Conservation (phyloP, 2,329 filamentous ascomycete genomes). For the Xylariales sp. region DNA sequence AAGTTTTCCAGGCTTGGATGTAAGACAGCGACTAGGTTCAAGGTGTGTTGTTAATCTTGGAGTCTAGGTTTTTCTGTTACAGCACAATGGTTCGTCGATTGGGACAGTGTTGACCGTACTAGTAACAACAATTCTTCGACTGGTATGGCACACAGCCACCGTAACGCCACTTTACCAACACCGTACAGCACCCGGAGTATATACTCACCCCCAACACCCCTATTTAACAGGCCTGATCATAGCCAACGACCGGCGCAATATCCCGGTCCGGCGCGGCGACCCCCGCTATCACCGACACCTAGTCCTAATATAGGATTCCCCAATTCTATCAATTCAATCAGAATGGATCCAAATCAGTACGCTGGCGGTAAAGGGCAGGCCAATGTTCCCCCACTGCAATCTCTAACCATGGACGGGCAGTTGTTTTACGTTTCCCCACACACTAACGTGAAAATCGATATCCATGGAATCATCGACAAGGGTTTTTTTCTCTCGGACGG, state of each 20-base stretch:
- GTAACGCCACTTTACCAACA: slow-evolving; percentile 47
- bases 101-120: slow-evolving; percentile 30
- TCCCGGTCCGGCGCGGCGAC: slow-evolving; percentile 39
- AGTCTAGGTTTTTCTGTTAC: too few species aligned
- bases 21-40: slow-evolving; percentile 49
- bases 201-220: slow-evolving; percentile 47
- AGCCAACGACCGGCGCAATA: slow-evolving; percentile 49
- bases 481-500: slow-evolving; percentile 78
- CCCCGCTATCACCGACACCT: slow-evolving; percentile 49
- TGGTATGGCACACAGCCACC: slow-evolving; percentile 56
- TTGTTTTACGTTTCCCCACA: slow-evolving; percentile 54
- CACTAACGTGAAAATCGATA: slow-evolving; percentile 58
- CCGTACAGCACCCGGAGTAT: slow-evolving; percentile 49
- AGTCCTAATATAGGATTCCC: slow-evolving; percentile 43
- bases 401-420: slow-evolving; percentile 50
- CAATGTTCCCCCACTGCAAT: slow-evolving; percentile 49
- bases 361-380: slow-evolving; percentile 30
- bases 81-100: too few species aligned
- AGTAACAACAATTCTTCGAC: slow-evolving; percentile 44
- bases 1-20: slow-evolving; percentile 45
- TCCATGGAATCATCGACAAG: slow-evolving; percentile 80
- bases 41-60: slow-evolving; percentile 52
- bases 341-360: slow-evolving; percentile 45
- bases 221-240: slow-evolving; percentile 45
- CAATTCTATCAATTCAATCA: slow-evolving; percentile 29